A percentile compares a stretch with the other conserved stretches of the same genome.
Evolutionary conservation across 1,284 basidiomycete species (phyloP).

Genomic region (Schizophyllum commune): DNA sequence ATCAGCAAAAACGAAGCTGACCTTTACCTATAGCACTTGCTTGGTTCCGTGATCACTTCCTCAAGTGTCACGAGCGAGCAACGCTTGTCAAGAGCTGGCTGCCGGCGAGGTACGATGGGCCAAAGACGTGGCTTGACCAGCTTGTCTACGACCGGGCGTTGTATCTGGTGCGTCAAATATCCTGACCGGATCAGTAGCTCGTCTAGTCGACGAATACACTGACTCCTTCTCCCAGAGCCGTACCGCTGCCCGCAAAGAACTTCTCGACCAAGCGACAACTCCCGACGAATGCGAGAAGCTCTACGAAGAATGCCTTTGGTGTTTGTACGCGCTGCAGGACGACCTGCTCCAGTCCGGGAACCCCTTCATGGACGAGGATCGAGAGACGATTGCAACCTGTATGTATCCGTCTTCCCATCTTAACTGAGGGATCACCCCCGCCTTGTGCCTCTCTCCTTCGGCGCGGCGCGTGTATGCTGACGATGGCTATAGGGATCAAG

Average conservation of each 20-base stretch:
- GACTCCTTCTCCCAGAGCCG: slow-evolving; percentile 56
- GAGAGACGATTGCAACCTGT: slow-evolving; percentile 77
- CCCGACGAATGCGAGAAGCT: slow-evolving; percentile 86
- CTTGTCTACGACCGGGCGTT: slow-evolving; percentile 77
- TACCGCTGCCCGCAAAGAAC: slow-evolving; percentile 85
- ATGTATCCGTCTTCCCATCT: no score
- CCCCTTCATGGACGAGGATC: slow-evolving; percentile 80
- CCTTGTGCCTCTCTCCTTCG: no score
- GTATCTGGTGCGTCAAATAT: slow-evolving; percentile 40
- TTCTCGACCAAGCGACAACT: slow-evolving; percentile 68
- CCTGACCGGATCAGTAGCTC: neutral
- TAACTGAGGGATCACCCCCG: no score
- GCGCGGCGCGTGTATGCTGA: slow-evolving; percentile 1
- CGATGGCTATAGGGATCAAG: slow-evolving; percentile 55
- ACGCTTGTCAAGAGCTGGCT: slow-evolving; percentile 77
- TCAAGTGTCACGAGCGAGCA: slow-evolving; percentile 70
- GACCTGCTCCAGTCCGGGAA: slow-evolving; percentile 80
- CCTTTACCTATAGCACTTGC: slow-evolving; percentile 40
- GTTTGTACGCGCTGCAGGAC: slow-evolving; percentile 87
- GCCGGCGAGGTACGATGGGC: slow-evolving; percentile 62
- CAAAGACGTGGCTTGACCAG: slow-evolving; percentile 72
- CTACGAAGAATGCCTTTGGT: slow-evolving; percentile 93
- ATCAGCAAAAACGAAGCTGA: neutral
- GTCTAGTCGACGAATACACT: no score
- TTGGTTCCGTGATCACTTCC: slow-evolving; percentile 74